Percentiles rank a stretch among this genome's conserved stretches.
Conservation (phyloP, 2,329 filamentous ascomycete species). For the Neonectria neomacrospora region DNA sequence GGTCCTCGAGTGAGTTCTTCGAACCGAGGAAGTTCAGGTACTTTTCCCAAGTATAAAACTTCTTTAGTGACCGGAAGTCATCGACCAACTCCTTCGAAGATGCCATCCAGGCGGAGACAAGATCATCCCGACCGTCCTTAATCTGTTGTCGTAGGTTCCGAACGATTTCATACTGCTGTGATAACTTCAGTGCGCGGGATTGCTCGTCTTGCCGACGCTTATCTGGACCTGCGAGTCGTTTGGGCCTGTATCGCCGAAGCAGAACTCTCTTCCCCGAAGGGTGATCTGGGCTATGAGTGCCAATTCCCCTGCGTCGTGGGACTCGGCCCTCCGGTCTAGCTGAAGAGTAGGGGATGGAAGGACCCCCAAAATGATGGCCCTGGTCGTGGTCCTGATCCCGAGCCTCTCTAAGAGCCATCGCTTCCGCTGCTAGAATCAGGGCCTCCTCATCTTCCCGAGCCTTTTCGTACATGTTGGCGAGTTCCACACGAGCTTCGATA, state of each 20-base stretch:
- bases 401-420: conserved; percentile 70
- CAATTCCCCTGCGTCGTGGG: conserved; percentile 25
- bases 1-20: conserved; percentile 39
- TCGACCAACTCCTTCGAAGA: conserved; percentile 69
- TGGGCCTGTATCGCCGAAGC: conserved; percentile 58
- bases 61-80: conserved; percentile 71
- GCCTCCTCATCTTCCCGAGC: conserved; percentile 79
- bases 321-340: conserved; percentile 25
- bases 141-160: conserved; percentile 56
- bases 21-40: conserved; percentile 67
- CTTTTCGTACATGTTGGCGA: conserved; percentile 87
- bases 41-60: conserved; percentile 75
- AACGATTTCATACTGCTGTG: conserved; percentile 57
- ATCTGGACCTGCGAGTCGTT: conserved; percentile 57
- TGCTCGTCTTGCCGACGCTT: conserved; percentile 58
- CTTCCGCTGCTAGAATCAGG: conserved; percentile 79
- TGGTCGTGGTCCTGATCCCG: conserved; percentile 46
- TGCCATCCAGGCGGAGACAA: conserved; percentile 66
- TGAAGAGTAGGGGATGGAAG: conserved; percentile 7
- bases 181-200: conserved; percentile 52
- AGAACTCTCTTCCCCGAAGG: conserved; percentile 41
- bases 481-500: conserved; percentile 79
- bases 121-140: conserved; percentile 55
- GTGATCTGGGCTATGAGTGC: conserved; percentile 21
- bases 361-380: conserved; percentile 9